A percentile compares a stretch with the other conserved stretches of the same genome.
Conservation (phyloP, 495 filamentous ascomycete genomes). For the Penicillium angulare region DNA sequence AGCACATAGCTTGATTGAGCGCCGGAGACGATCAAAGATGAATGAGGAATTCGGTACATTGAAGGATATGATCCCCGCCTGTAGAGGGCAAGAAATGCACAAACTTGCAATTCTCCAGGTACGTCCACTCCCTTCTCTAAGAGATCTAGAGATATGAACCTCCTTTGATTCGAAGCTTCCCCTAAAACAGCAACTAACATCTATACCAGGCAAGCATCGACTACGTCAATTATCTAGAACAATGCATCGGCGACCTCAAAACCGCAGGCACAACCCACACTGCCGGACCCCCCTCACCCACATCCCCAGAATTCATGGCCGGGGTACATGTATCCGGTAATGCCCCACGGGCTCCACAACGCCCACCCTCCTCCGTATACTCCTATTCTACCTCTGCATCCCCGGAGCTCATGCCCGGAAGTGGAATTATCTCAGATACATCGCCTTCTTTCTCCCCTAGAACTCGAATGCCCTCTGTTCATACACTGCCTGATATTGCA, state of each 20-base stretch:
- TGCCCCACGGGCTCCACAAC: conserved; percentile 9
- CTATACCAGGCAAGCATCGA: conserved; percentile 81
- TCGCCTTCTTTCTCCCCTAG: conserved; percentile 42
- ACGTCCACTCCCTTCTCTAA: conserved; percentile 16
- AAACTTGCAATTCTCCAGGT: conserved; percentile 96
- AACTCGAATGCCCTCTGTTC: conserved; percentile 30
- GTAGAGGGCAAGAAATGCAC: conserved; percentile 89
- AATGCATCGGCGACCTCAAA: conserved; percentile 82
- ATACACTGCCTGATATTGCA: conserved; percentile 24
- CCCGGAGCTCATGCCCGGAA: conserved; percentile 29
- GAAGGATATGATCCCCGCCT: conserved; percentile 95
- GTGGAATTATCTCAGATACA: conserved; percentile 24
- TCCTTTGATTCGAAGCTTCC: no score
- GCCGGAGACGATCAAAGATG: conserved; percentile 92
- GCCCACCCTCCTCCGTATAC: conserved; percentile 18
- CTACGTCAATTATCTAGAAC: conserved; percentile 91
- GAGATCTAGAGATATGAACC: no score
- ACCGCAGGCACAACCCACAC: conserved; percentile 40
- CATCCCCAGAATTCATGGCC: conserved; percentile 35
- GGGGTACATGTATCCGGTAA: conserved; percentile 18
- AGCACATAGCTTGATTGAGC: conserved; percentile 92
- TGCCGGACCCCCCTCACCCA: conserved; percentile 31
- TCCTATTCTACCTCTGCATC: conserved; percentile 37
- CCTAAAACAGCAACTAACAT: neutral
- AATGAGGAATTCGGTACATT: conserved; percentile 95